Evolutionary conservation across 139 green algal genomes (phyloP), one percentile per base, ranked within the genome.

Genomic region (Closterium sp.): DNA sequence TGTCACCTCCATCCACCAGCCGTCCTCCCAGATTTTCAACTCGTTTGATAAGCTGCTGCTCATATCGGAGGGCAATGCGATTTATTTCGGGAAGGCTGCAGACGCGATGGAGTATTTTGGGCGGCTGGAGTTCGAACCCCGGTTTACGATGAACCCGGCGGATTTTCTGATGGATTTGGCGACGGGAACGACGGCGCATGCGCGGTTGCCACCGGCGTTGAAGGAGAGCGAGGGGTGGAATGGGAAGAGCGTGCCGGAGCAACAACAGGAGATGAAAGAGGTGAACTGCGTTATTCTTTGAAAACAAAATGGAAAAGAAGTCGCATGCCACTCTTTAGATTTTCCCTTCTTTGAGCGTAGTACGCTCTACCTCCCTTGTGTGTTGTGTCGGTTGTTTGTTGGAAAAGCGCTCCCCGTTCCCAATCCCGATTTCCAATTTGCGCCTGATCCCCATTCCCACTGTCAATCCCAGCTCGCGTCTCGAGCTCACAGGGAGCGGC

Each of bases 1-100:
- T 30, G 89, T 97, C 6, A 95, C 90, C 91, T 97, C 96, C 86
- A 97, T 98, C 89, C 97, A 98, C 95, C 97, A 98, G 94, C 96
- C 96, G 7, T 94, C 94, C 13, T 92, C n/a, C 94, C 42, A 95
- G 96, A 62, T 96, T 98, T 98, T 97, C 93, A 86, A 95, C 84
- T 92, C 96, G 10, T 97, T 97, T 85, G 93, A 97, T 92, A 93
- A 96, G 31, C 94, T 97, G 50, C 88, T 97, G 38, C 91, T 97
- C 29, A 94, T 97, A 9, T 85, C 42, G 28, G 90, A 94, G 31
- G 91, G 91, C 17, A 31, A 92, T 0, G 11, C 73, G 27, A 91
- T 92, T 9, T 96, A 93, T 86, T 94, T 90, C n/a, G 95, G 95
- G 24, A 70, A 88, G 13, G 91, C 91, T 34, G 27, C 24, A n/a